These are phyloP conservation scores for Spinellus fusiger DNA, from an alignment of 192 early-diverging fungal genomes.

Conservation along the genomic window DNA sequence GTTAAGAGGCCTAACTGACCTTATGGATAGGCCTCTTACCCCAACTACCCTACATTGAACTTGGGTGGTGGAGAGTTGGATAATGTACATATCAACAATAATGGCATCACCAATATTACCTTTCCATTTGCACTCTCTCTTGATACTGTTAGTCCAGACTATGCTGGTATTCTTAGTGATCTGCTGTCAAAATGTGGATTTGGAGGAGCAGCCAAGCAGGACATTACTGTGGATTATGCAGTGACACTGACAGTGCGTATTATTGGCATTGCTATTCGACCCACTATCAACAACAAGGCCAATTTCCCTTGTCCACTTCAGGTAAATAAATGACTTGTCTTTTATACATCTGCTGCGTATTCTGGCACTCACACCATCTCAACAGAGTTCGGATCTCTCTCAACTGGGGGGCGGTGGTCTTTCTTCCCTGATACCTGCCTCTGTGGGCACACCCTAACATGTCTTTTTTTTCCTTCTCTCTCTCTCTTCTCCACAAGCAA, in stretches of 20 bases:
- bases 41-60: slow-evolving; percentile 23
- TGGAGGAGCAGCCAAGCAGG: slow-evolving; percentile 13
- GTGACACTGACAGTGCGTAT: slow-evolving; percentile 43
- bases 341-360: neutral
- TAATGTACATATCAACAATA: slow-evolving; percentile 34
- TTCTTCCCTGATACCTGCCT: too few relatives aligned
- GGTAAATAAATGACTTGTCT: slow-evolving; percentile 11
- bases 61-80: slow-evolving; percentile 42
- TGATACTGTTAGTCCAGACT: slow-evolving; percentile 12
- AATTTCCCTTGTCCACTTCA: slow-evolving; percentile 34
- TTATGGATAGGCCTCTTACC: slow-evolving; percentile 46
- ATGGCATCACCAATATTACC: slow-evolving; percentile 30
- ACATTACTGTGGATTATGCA: slow-evolving; percentile 38
- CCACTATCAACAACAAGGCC: slow-evolving; percentile 32
- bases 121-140: slow-evolving; percentile 44
- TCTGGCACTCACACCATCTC: neutral
- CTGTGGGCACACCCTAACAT: too few relatives aligned
- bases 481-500: neutral
- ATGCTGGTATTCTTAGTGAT: slow-evolving; percentile 36
- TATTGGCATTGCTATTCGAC: slow-evolving; percentile 36
- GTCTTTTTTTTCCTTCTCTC: too few relatives aligned
- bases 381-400: neutral
- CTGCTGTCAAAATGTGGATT: slow-evolving; percentile 40
- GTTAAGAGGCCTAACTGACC: too few relatives aligned
- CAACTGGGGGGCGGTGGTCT: too few relatives aligned